Conservation (phyloP, 2,329 filamentous ascomycete species). For the Scedosporium apiospermum region DNA sequence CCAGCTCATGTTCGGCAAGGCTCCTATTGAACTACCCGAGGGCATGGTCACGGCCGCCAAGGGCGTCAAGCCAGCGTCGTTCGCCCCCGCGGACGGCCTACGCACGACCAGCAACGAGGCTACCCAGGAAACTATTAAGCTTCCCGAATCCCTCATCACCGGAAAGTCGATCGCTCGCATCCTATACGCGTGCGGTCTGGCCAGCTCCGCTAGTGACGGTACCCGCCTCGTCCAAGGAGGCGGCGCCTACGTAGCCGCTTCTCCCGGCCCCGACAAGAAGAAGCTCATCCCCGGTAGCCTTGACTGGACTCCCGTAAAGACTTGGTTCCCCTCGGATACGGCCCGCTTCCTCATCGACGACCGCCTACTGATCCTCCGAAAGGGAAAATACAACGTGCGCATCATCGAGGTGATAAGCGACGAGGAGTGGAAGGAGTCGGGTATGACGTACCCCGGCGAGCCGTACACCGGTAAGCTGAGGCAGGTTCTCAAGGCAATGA, state of each 20-base stretch:
- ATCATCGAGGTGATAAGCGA: conserved; percentile 51
- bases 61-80: conserved; percentile 8
- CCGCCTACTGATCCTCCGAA: conserved; percentile 49
- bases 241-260: conserved; percentile 52
- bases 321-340: conserved; percentile 48
- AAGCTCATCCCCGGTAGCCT: conserved; percentile 39
- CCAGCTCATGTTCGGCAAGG: conserved; percentile 34
- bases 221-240: conserved; percentile 44
- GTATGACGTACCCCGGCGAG: conserved; percentile 43
- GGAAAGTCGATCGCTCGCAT: conserved; percentile 48
- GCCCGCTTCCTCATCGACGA: conserved; percentile 51
- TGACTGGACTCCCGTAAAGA: conserved; percentile 51
- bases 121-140: conserved; percentile 43
- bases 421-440: conserved; percentile 39
- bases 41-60: conserved; percentile 7
- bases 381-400: conserved; percentile 54
- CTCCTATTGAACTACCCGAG: conserved; percentile 4
- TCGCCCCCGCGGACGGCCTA: conserved; percentile 11
- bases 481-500: conserved; percentile 27
- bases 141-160: conserved; percentile 48
- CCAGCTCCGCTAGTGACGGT: conserved; percentile 44
- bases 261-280: conserved; percentile 27
- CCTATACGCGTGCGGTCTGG: conserved; percentile 50
- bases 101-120: conserved; percentile 32
- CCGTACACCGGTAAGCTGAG: conserved; percentile 38